Evolutionary conservation across 129 eudicot genomes (phyloP).

Genomic region (Scalesia atractyloides): DNA sequence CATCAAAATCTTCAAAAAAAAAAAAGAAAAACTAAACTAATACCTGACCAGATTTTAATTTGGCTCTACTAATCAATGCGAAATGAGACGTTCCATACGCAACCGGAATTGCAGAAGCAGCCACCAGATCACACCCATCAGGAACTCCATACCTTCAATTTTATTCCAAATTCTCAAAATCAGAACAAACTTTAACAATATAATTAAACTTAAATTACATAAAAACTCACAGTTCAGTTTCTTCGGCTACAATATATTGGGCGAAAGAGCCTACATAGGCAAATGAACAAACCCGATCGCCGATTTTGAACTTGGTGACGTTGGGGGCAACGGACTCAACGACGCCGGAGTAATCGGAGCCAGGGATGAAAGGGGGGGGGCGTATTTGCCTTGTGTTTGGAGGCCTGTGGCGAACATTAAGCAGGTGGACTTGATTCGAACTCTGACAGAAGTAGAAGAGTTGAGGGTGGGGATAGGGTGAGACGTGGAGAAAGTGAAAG

Average conservation of each 20-base stretch:
- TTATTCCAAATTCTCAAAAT: too few relatives aligned
- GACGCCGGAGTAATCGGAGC: slow-evolving; percentile 84
- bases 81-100: slow-evolving; percentile 97
- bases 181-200: too few relatives aligned
- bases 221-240: slow-evolving; percentile 59
- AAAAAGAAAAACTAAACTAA: not conserved
- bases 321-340: slow-evolving; percentile 61
- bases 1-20: too few relatives aligned
- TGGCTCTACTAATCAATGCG: slow-evolving; percentile 86
- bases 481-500: slow-evolving; percentile 52
- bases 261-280: slow-evolving; percentile 77
- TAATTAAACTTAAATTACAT: not conserved
- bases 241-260: slow-evolving; percentile 67
- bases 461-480: slow-evolving; percentile 67
- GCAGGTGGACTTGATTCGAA: slow-evolving; percentile 79
- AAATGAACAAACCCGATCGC: slow-evolving; percentile 76
- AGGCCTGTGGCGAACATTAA: slow-evolving; percentile 84
- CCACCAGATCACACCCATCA: slow-evolving; percentile 86
- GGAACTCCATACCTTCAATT: slow-evolving; percentile 70
- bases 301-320: slow-evolving; percentile 66
- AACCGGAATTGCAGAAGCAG: slow-evolving; percentile 89
- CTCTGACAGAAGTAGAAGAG: slow-evolving; percentile 57
- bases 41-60: slow-evolving; percentile 83
- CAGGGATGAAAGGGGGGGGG: slow-evolving; percentile 69
- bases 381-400: slow-evolving; percentile 73